Percentiles rank a stretch among this genome's conserved stretches.
Conservation (phyloP, 345 rosid species). For the Populus nigra region DNA sequence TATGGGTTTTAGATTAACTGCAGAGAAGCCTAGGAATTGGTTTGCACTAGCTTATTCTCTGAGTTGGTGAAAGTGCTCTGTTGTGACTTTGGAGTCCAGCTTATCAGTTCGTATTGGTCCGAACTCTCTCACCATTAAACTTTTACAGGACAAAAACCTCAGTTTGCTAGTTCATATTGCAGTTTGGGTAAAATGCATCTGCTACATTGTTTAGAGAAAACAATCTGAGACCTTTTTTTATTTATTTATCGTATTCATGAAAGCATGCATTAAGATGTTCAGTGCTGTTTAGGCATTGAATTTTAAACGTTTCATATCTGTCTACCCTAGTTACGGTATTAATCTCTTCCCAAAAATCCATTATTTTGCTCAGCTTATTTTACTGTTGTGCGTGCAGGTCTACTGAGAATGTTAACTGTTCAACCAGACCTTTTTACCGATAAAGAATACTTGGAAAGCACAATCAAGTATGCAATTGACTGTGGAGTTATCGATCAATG, state of each 20-base stretch:
- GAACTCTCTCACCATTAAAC: too few relatives aligned
- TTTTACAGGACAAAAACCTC: background rate
- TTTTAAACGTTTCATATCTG: background rate
- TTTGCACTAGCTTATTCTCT: background rate
- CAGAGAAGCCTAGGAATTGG: background rate
- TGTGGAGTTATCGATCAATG: slow-evolving; percentile 88
- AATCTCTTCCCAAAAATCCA: background rate
- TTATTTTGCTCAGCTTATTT: slow-evolving; percentile 10
- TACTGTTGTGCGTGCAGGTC: slow-evolving; percentile 44
- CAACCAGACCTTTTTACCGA: slow-evolving; percentile 66
- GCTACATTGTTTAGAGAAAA: background rate
- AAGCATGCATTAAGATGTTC: background rate
- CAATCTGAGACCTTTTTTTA: background rate
- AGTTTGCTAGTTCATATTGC: background rate
- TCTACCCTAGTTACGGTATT: background rate
- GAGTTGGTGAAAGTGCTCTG: background rate
- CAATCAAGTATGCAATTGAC: slow-evolving; percentile 67
- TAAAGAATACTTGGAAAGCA: slow-evolving; percentile 56
- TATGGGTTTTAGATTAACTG: background rate
- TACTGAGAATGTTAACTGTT: slow-evolving; percentile 78
- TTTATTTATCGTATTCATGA: background rate
- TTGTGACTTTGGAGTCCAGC: background rate
- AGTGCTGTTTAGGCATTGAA: background rate
- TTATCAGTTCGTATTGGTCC: background rate
- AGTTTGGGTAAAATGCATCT: background rate